Base-by-base conservation (phyloP, 2,329 filamentous ascomycete species). In the Remersonia thermophila region DNA sequence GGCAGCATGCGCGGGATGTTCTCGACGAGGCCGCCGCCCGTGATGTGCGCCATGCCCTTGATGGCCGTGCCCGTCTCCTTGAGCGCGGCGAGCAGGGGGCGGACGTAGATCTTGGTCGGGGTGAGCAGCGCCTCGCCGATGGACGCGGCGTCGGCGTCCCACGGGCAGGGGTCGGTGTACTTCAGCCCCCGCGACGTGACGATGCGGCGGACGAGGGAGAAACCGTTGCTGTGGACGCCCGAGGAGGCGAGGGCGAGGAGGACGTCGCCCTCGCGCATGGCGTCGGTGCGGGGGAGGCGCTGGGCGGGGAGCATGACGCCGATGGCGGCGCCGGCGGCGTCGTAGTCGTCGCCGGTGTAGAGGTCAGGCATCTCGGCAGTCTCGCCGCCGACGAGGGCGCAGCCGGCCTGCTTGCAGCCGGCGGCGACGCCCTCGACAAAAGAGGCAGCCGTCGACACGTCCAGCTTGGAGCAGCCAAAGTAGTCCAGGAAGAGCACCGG, bases 311-410 rank as follows among this genome's bases (percentile, higher is more conserved):
- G 66, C 54, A 96, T 82, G 29, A 86, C 84, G 38, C 91, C 91
- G 31, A 93, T 79, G 13, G 89, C 89, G 27, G 82, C 83, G 43
- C 91, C 91, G 15, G 85, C 87, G 7, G 87, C 86, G 51, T 98
- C 91, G 57, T 96, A 98, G 54, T 93, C 84, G 33, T 85, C 83
- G 36, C 73, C 77, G 45, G 79, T 69, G 63, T 94, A 95, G 67
- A 96, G 84, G 37, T 87, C 87, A 0, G 89, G 89, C 91, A 98
- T 96, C 62, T 98, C 91, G 6, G 91, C 91, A 1, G 91, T 98
- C 62, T 98, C 91, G 30, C 91, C 91, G 27, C 91, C 91, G n/a
- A 96, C 83, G 3, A 98, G 71, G 12, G 87, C 87, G 53, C 89
- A 94, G 30, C 80, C 80, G 1, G 89, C 77, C 52, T 86, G 74